Conservation (phyloP, 2,329 filamentous ascomycete species). For the Colletotrichum sp. region DNA sequence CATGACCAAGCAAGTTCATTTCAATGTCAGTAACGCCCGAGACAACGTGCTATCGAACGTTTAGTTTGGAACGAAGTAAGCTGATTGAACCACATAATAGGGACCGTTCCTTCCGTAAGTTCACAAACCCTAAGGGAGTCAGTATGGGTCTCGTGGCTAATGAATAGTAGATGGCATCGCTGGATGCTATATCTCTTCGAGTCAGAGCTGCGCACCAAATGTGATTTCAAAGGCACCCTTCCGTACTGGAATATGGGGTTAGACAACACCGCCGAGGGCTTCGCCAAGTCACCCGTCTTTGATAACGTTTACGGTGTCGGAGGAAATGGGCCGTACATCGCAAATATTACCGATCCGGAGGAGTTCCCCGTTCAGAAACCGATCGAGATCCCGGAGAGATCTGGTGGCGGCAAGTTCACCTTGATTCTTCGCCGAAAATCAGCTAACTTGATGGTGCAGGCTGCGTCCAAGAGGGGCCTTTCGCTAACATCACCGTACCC, state of each 20-base stretch:
- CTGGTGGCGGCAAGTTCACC: not conserved
- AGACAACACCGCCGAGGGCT: not conserved
- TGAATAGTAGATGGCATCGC: not conserved
- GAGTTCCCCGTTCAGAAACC: not conserved
- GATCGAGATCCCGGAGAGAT: not conserved
- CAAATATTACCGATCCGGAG: not conserved
- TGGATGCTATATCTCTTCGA: conserved; percentile 8
- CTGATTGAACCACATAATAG: not conserved
- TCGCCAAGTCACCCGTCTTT: conserved; percentile 19
- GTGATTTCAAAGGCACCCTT: conserved; percentile 26
- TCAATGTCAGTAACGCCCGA: not conserved
- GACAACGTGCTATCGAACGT: not conserved
- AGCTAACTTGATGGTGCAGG: not conserved
- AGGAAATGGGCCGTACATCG: conserved; percentile 15
- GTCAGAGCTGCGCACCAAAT: conserved; percentile 24
- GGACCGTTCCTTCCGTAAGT: not conserved
- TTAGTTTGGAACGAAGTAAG: rapidly evolving
- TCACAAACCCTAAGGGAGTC: no score
- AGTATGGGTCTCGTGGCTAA: not conserved
- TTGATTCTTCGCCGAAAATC: rapidly evolving
- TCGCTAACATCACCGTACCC: not conserved
- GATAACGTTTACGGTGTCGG: conserved; percentile 15
- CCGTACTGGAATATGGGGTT: not conserved
- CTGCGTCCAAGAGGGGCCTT: conserved; percentile 6
- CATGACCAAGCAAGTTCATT: conserved; percentile 26